These are phyloP conservation scores for Fraxinus sp. DNA, from an alignment of 305 asterid species.

Conservation along the genomic window DNA sequence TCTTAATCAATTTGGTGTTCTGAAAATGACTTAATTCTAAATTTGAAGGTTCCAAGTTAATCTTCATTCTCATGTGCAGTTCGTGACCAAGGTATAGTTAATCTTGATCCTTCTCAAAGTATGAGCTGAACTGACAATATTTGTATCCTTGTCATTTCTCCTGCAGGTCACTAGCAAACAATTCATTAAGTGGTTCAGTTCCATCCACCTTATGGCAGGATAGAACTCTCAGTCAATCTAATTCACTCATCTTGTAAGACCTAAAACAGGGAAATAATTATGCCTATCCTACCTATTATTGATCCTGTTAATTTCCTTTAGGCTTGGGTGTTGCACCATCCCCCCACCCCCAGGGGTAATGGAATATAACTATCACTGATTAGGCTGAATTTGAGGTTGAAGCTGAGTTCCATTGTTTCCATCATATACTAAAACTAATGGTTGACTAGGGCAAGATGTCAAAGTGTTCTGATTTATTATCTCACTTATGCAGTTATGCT, in stretches of 20 bases:
- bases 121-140: constrained; percentile 16
- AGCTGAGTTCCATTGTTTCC: constrained; percentile 5
- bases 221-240: constrained; percentile 48
- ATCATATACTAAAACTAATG: background rate
- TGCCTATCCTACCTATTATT: background rate
- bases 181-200: constrained; percentile 62
- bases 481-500: constrained; percentile 11
- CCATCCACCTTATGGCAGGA: constrained; percentile 70
- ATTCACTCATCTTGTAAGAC: constrained; percentile 64
- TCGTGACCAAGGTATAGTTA: background rate
- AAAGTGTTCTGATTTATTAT: background rate
- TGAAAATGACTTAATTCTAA: constrained; percentile 12
- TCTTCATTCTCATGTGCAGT: constrained; percentile 5
- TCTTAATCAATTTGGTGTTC: constrained; percentile 16
- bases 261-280: background rate
- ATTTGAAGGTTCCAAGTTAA: constrained; percentile 5
- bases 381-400: background rate
- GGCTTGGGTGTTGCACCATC: background rate
- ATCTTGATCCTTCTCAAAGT: constrained; percentile 3
- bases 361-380: background rate
- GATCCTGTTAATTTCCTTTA: constrained; percentile 7
- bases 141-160: constrained; percentile 3
- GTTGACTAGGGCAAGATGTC: constrained; percentile 7
- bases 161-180: constrained; percentile 69
- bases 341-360: background rate